Conservation (phyloP, 2,329 filamentous ascomycete genomes). For the Colletotrichum agaves region DNA sequence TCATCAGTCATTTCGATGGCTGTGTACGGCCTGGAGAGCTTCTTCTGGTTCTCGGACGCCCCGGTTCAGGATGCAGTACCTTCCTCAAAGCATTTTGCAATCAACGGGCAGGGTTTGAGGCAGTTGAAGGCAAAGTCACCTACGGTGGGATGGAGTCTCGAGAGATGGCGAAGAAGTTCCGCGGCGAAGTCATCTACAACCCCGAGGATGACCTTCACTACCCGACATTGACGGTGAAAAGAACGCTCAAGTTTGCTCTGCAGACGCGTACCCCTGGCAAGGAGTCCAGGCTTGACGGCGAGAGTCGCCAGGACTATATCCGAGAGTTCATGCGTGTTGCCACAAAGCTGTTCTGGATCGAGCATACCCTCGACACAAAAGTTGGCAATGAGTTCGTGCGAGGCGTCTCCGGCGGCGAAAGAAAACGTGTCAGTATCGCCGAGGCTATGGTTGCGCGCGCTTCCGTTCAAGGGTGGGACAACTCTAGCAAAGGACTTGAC, state of each 20-base stretch:
- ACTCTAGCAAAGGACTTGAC: constrained; percentile 73
- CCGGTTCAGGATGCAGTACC: constrained; percentile 67
- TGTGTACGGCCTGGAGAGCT: constrained; percentile 66
- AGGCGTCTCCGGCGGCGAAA: constrained; percentile 70
- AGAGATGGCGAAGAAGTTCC: constrained; percentile 63
- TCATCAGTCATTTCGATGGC: constrained; percentile 65
- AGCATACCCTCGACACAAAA: constrained; percentile 73
- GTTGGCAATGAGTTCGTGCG: constrained; percentile 76
- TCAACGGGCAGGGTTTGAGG: constrained; percentile 71
- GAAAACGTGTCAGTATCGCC: constrained; percentile 81
- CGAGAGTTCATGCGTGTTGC: constrained; percentile 68
- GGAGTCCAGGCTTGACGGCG: constrained; percentile 65
- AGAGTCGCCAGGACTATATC: constrained; percentile 65
- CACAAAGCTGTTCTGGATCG: constrained; percentile 76
- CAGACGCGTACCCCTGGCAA: constrained; percentile 66
- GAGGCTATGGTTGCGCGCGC: constrained; percentile 73
- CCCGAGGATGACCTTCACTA: constrained; percentile 78
- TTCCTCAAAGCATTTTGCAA: constrained; percentile 74
- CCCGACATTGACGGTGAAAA: constrained; percentile 73
- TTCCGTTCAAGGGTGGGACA: constrained; percentile 78
- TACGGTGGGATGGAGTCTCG: constrained; percentile 63
- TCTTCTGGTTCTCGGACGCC: constrained; percentile 67
- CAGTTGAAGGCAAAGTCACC: constrained; percentile 71
- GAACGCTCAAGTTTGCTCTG: constrained; percentile 75
- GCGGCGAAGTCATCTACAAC: constrained; percentile 73